Conservation (phyloP, 2,329 filamentous ascomycete species). For the Eutypa lata region DNA sequence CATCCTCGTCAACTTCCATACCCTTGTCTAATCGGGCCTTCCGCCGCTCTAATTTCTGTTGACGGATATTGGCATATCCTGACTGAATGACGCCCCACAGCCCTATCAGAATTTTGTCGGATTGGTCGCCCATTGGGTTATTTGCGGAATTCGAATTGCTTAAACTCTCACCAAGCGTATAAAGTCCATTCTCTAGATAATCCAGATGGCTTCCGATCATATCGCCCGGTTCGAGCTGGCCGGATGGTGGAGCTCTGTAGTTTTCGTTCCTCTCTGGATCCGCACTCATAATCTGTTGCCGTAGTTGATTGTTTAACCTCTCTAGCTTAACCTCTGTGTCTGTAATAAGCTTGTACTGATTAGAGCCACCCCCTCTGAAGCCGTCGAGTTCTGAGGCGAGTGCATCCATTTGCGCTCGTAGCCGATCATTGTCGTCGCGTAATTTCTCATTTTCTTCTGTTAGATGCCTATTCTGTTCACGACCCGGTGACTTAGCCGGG, state of each 20-base stretch:
- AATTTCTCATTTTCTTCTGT: constrained; percentile 45
- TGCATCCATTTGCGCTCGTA: constrained; percentile 32
- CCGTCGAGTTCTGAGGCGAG: constrained; percentile 33
- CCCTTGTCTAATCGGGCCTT: constrained; percentile 55
- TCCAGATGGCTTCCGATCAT: constrained; percentile 59
- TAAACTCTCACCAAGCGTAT: constrained; percentile 56
- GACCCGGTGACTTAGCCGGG: constrained; percentile 54
- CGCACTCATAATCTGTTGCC: constrained; percentile 62
- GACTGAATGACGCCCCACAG: constrained; percentile 57
- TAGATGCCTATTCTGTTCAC: constrained; percentile 50
- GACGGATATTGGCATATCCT: constrained; percentile 54
- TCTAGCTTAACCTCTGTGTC: constrained; percentile 66
- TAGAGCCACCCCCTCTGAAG: constrained; percentile 31
- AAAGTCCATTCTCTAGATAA: constrained; percentile 67
- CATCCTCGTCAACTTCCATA: constrained; percentile 56
- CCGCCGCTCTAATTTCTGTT: constrained; percentile 51
- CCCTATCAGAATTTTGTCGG: constrained; percentile 50
- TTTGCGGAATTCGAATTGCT: constrained; percentile 27
- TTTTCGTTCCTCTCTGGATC: constrained; percentile 53
- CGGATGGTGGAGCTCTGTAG: constrained; percentile 42
- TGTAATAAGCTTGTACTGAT: constrained; percentile 50
- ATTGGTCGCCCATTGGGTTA: constrained; percentile 48
- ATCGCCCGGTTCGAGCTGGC: constrained; percentile 40
- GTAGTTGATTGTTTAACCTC: constrained; percentile 62
- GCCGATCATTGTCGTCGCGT: constrained; percentile 42